Base-by-base conservation (phyloP, 1,284 basidiomycete species). In the Stereum hirsutum region DNA sequence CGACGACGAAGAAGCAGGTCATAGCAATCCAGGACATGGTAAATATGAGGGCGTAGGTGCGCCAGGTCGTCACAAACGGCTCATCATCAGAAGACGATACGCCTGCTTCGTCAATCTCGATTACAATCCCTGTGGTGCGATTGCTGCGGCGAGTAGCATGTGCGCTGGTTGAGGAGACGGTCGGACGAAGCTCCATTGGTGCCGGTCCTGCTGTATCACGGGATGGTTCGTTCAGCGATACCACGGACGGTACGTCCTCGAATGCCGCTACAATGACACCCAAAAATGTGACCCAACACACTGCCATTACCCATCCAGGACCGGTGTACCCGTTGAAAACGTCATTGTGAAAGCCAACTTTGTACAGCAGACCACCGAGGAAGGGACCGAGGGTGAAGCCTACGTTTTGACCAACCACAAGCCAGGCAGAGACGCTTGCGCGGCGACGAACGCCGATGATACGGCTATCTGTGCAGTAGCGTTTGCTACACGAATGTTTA, bases 21-120 rank as follows among this genome's bases (percentile, higher is more conserved):
- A 84, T 82, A 31, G 80, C 72, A 51, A 75, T 78, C 75, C 79
- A 83, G 54, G 75, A 81, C 78, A 84, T 83, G 52, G 73, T 78
- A 27, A 63, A 51, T 12, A 75, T 66, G 32, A 79, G 74, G 15
- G 75, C 78, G 58, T 58, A 63, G 30, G 30, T 15, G 12, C 30
- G 30, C 12, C 30, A 15, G 30, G 30, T 31, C 30, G 30, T 15
- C 17, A 15, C 30, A 31, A 31, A 5, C 30, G 30, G 30, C 30
- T 12, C 30, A n/a, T n/a, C n/a, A n/a, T n/a, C n/a, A n/a, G n/a
- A n/a, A n/a, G n/a, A n/a, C n/a, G n/a, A n/a, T n/a, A n/a, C n/a
- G n/a, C n/a, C n/a, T n/a, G n/a, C n/a, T n/a, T n/a, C n/a, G n/a
- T n/a, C n/a, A n/a, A n/a, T n/a, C n/a, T n/a, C n/a, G n/a, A n/a